Percentiles rank a stretch among this genome's conserved stretches.
These are phyloP conservation scores for Mortierella sp. DNA, from an alignment of 371 early-diverging fungal species.

Conservation along the genomic window DNA sequence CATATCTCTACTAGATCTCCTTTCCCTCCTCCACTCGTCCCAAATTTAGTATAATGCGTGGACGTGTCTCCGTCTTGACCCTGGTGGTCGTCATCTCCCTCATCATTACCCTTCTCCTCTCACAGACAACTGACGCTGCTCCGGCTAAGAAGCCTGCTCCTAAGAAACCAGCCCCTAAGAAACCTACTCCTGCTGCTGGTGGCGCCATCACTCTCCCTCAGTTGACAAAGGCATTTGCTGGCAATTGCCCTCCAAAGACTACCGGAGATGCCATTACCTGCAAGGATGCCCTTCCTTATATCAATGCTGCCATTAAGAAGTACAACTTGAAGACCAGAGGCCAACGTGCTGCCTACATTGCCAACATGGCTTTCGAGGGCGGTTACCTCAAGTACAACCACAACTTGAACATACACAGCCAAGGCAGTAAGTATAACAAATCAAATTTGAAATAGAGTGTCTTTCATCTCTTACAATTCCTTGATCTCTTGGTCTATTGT, in stretches of 20 bases:
- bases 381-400: conserved; percentile 41
- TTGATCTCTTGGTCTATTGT: background rate
- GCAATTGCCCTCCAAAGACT: conserved; percentile 34
- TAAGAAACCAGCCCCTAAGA: conserved; percentile 7
- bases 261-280: conserved; percentile 39
- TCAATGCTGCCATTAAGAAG: conserved; percentile 51
- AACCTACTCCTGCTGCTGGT: conserved; percentile 9
- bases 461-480: background rate
- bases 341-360: conserved; percentile 50
- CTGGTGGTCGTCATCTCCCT: conserved; percentile 33
- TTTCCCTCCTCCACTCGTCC: background rate
- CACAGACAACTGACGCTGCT: conserved; percentile 1
- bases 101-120: conserved; percentile 22
- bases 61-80: conserved; percentile 21
- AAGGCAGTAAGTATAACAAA: conserved; percentile 42
- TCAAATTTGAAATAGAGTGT: background rate
- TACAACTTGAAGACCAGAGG: conserved; percentile 39
- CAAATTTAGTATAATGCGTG: conserved; percentile 6
- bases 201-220: conserved; percentile 19
- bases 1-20: no score
- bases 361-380: conserved; percentile 51
- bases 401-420: conserved; percentile 22
- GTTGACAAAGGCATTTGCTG: conserved; percentile 37
- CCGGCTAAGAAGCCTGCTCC: no score
- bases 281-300: conserved; percentile 48